Evolutionary conservation across 192 early-diverging fungal genomes (phyloP).

Genomic region (Coemansia furcata): DNA sequence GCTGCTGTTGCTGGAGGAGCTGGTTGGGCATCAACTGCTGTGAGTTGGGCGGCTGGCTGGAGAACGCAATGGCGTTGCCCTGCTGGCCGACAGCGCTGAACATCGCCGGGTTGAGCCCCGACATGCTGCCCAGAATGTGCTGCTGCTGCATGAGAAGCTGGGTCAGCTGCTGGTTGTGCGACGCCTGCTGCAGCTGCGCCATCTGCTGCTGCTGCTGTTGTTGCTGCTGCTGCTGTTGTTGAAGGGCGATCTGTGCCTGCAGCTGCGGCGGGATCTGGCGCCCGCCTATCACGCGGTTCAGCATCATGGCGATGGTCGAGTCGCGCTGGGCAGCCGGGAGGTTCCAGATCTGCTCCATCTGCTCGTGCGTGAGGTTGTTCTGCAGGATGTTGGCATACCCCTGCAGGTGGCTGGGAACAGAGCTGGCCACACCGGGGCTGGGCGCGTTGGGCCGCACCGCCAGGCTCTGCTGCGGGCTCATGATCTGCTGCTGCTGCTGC

Average conservation of each 20-base stretch:
- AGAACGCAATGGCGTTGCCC: slow-evolving; percentile 14
- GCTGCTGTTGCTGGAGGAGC: slow-evolving; percentile 34
- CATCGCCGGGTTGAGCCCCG: slow-evolving; percentile 22
- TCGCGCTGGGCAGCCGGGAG: slow-evolving; percentile 26
- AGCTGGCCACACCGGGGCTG: slow-evolving; percentile 20
- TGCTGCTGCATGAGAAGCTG: slow-evolving; percentile 1
- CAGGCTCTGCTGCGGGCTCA: slow-evolving; percentile 39
- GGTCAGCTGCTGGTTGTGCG: slow-evolving; percentile 10
- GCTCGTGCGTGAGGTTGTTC: slow-evolving; percentile 8
- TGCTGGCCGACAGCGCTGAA: slow-evolving; percentile 32
- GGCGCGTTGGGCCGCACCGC: slow-evolving; percentile 21
- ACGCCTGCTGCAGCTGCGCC: slow-evolving; percentile 27
- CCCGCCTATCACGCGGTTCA: not conserved
- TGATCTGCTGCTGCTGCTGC: slow-evolving; percentile 24
- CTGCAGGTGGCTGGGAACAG: slow-evolving; percentile 11
- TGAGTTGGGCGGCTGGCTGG: slow-evolving; percentile 28
- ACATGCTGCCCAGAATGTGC: slow-evolving; percentile 23
- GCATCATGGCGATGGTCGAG: not conserved
- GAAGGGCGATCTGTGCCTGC: slow-evolving; percentile 12
- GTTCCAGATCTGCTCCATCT: slow-evolving; percentile 15
- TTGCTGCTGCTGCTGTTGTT: slow-evolving; percentile 16
- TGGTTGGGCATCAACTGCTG: slow-evolving; percentile 31
- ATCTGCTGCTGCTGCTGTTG: slow-evolving; percentile 16
- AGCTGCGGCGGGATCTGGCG: slow-evolving; percentile 10
- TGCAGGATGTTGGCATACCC: slow-evolving; percentile 3